A percentile compares a stretch with the other conserved stretches of the same genome.
Evolutionary conservation across 192 early-diverging fungal genomes (phyloP).

Genomic region (Coemansia sp.): DNA sequence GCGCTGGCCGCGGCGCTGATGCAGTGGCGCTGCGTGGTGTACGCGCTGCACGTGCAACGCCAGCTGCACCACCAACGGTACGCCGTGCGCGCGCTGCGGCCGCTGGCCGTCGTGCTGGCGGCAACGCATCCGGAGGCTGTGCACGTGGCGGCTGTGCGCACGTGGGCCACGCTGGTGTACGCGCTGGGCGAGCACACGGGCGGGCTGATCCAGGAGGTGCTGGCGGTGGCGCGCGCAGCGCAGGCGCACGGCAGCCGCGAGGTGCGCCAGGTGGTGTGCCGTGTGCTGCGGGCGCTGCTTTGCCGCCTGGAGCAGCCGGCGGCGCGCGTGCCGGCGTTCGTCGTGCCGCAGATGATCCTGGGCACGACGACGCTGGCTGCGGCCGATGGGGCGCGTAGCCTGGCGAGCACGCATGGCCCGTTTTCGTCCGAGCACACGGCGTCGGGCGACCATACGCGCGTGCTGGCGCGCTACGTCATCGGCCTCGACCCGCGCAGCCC

Average conservation of each 20-base stretch:
- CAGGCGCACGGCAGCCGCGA: not conserved
- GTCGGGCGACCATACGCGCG: constrained; percentile 33
- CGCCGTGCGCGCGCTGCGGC: constrained; percentile 30
- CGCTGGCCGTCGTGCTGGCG: constrained; percentile 19
- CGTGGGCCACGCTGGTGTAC: constrained; percentile 49
- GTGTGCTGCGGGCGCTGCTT: constrained; percentile 28
- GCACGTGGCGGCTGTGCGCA: constrained; percentile 31
- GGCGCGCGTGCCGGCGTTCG: constrained; percentile 28
- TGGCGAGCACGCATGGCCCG: constrained; percentile 40
- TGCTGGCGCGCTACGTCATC: constrained; percentile 30
- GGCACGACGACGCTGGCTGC: constrained; percentile 49
- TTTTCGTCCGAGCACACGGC: constrained; percentile 33
- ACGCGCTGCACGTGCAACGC: constrained; percentile 28
- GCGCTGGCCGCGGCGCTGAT: constrained; percentile 32
- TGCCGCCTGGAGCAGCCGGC: constrained; percentile 21
- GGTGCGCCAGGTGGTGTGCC: constrained; percentile 24
- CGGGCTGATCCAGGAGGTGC: constrained; percentile 21
- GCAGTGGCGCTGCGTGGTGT: constrained; percentile 53
- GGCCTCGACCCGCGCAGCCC: constrained; percentile 29
- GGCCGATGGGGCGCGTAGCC: constrained; percentile 31
- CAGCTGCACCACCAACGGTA: constrained; percentile 26
- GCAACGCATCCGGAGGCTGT: constrained; percentile 3
- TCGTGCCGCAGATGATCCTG: constrained; percentile 39
- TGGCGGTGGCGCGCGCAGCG: constrained; percentile 2
- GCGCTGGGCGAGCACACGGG: constrained; percentile 36